Evolutionary conservation across 345 rosid genomes (phyloP).

Genomic region (Schrenkiella parvula): DNA sequence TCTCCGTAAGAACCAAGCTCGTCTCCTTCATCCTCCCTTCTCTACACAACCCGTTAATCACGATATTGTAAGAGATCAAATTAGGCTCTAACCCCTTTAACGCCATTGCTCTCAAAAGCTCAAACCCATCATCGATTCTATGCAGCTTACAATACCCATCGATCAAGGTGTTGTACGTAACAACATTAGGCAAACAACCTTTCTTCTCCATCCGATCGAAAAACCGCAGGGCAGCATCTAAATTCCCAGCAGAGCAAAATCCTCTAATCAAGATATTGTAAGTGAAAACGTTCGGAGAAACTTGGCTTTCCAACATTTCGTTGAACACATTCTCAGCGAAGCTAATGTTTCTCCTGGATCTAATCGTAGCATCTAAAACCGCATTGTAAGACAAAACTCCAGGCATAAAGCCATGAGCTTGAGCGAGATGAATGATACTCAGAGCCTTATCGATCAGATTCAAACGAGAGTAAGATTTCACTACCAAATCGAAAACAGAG

Average conservation of each 20-base stretch:
- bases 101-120: conserved; percentile 53
- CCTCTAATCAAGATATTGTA: conserved; percentile 83
- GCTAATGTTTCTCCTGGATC: conserved; percentile 47
- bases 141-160: conserved; percentile 60
- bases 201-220: conserved; percentile 60
- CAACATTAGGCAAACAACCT: conserved; percentile 77
- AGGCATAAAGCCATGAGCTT: conserved; percentile 75
- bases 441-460: conserved; percentile 59
- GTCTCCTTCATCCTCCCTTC: conserved; percentile 83
- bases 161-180: conserved; percentile 73
- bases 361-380: conserved; percentile 61
- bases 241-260: conserved; percentile 62
- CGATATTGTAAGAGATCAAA: conserved; percentile 69
- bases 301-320: conserved; percentile 53
- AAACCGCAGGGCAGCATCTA: conserved; percentile 54
- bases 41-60: conserved; percentile 70
- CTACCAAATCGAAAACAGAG: conserved; percentile 79
- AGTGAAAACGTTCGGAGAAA: conserved; percentile 80
- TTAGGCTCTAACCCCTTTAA: conserved; percentile 69
- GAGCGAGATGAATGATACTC: conserved; percentile 52
- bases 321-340: conserved; percentile 52
- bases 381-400: conserved; percentile 90
- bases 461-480: conserved; percentile 66
- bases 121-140: conserved; percentile 55
- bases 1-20: conserved; percentile 44